A percentile compares a stretch with the other conserved stretches of the same genome.
Evolutionary conservation across 1,284 basidiomycete genomes (phyloP).

Genomic region (Cutaneotrichosporon dermatis): DNA sequence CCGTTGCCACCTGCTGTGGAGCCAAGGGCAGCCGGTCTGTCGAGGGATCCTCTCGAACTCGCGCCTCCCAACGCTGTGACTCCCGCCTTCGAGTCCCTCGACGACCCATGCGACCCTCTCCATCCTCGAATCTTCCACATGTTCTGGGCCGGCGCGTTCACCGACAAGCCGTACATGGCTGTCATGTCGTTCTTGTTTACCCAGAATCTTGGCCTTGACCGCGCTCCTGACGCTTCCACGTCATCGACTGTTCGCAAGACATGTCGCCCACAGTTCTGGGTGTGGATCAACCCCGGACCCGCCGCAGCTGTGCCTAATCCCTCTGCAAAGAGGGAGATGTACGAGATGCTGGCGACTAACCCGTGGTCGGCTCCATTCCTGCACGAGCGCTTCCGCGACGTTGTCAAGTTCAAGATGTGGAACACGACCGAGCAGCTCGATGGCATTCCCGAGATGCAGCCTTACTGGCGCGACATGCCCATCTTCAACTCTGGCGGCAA

Average conservation of each 20-base stretch:
- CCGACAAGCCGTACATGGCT: conserved; percentile 76
- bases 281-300: conserved; percentile 79
- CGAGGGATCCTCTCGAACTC: conserved; percentile 37
- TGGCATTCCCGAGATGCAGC: conserved; percentile 66
- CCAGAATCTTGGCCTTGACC: conserved; percentile 68
- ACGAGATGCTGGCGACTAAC: conserved; percentile 62
- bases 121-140: conserved; percentile 74
- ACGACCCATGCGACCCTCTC: conserved; percentile 61
- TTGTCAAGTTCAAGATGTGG: conserved; percentile 81
- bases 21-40: conserved; percentile 25
- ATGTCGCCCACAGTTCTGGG: conserved; percentile 74
- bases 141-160: conserved; percentile 80
- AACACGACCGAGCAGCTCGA: conserved; percentile 85
- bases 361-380: conserved; percentile 82
- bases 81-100: conserved; percentile 37
- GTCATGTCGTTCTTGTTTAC: conserved; percentile 74
- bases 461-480: conserved; percentile 68
- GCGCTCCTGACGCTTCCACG: conserved; percentile 31
- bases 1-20: conserved; percentile 13
- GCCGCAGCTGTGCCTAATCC: conserved; percentile 66
- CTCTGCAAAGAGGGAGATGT: conserved; percentile 63
- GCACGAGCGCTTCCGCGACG: conserved; percentile 70
- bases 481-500: conserved; percentile 72
- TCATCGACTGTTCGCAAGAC: conserved; percentile 40
- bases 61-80: conserved; percentile 29